Conservation (phyloP, 768 basidiomycete genomes). For the Strobilomyces confusus region DNA sequence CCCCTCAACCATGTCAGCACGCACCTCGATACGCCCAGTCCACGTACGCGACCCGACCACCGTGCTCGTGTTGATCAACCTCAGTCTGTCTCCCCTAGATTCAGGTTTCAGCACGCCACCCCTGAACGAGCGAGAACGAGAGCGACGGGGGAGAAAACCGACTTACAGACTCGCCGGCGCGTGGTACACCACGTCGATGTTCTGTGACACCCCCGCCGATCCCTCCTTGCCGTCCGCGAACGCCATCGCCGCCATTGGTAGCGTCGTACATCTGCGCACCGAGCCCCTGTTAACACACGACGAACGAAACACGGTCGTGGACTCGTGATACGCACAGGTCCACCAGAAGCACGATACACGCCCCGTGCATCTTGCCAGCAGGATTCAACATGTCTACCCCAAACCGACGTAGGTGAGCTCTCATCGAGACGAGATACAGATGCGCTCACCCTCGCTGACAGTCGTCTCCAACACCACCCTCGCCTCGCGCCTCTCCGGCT, state of each 20-base stretch:
- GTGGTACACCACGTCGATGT: slow-evolving; percentile 45
- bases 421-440: no score
- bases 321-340: slow-evolving; percentile 44
- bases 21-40: slow-evolving; percentile 40
- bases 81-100: slow-evolving; percentile 42
- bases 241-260: slow-evolving; percentile 36
- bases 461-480: slow-evolving; percentile 40
- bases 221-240: slow-evolving; percentile 28
- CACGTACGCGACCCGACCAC: slow-evolving; percentile 27
- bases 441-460: slow-evolving; percentile 39
- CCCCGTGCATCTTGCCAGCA: slow-evolving; percentile 37
- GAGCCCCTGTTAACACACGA: background rate
- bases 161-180: slow-evolving; percentile 38
- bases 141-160: background rate
- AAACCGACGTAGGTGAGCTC: no score
- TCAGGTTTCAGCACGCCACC: background rate
- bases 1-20: no score
- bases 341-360: slow-evolving; percentile 41
- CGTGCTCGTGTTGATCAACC: slow-evolving; percentile 39
- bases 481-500: slow-evolving; percentile 34
- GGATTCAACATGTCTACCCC: slow-evolving; percentile 42
- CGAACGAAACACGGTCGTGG: background rate
- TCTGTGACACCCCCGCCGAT: slow-evolving; percentile 40
- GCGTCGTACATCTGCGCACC: slow-evolving; percentile 37
- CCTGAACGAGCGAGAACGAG: background rate